Conservation (phyloP, 768 basidiomycete genomes). For the Pisolithus albus region DNA sequence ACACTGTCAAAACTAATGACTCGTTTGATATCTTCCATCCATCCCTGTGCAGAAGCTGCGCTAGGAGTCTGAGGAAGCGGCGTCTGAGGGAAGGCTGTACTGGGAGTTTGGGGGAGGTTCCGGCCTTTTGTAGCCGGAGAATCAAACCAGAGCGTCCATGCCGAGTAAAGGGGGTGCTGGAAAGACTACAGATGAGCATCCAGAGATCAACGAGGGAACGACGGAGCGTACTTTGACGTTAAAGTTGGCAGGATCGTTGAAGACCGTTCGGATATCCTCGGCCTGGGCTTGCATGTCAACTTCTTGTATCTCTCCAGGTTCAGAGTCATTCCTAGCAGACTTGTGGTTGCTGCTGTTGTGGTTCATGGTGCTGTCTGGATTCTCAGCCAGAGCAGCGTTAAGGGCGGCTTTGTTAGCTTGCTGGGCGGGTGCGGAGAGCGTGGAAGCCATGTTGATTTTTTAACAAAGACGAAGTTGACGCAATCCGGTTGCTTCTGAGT, state of each 20-base stretch:
- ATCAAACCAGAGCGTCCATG: constrained; percentile 99
- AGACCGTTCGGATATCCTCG: constrained; percentile 83
- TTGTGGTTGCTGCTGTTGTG: neutral
- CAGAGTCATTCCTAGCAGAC: constrained; percentile 38
- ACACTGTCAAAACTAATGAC: constrained; percentile 95
- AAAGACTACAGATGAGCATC: constrained; percentile 2
- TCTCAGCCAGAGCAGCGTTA: constrained; percentile 62
- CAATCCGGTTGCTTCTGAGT: constrained; percentile 10
- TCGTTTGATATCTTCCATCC: constrained; percentile 99
- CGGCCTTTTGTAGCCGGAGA: constrained; percentile 88
- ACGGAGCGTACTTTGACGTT: constrained; percentile 77
- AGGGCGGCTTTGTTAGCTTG: constrained; percentile 78
- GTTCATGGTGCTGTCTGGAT: constrained; percentile 25
- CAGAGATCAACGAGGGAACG: neutral
- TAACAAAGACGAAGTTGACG: constrained; percentile 9
- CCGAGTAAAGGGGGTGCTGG: constrained; percentile 88
- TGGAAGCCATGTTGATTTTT: constrained; percentile 33
- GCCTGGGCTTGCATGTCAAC: constrained; percentile 79
- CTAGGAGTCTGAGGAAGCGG: constrained; percentile 69
- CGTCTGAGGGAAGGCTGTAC: constrained; percentile 71
- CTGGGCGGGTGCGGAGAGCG: constrained; percentile 58
- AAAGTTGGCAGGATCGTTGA: constrained; percentile 87
- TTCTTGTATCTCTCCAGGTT: constrained; percentile 84
- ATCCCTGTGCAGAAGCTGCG: constrained; percentile 70
- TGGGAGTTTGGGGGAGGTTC: constrained; percentile 78